Evolutionary conservation across 129 eudicot species (phyloP).

Genomic region (Artemisia tridentata): DNA sequence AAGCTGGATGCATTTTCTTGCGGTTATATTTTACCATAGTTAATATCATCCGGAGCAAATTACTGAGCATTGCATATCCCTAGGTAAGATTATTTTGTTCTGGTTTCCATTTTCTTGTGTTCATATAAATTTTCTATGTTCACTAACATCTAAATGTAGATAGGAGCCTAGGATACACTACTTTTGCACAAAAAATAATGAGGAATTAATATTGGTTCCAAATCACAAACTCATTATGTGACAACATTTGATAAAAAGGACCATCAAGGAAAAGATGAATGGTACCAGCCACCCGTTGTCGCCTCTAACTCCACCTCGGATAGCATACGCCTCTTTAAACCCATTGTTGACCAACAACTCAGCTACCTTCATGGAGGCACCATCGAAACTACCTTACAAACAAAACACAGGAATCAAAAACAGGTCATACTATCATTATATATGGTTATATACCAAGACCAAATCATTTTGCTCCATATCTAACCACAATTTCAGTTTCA

Average conservation of each 20-base stretch:
- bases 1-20: too few relatives aligned
- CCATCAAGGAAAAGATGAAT: constrained; percentile 4
- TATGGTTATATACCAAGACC: neutral
- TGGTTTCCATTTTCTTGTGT: neutral
- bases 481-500: neutral
- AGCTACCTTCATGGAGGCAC: constrained; percentile 78
- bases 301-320: constrained; percentile 85
- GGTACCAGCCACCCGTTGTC: constrained; percentile 88
- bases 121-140: neutral
- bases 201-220: neutral
- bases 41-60: too few relatives aligned
- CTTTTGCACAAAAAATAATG: neutral
- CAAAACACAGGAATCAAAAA: constrained; percentile 48
- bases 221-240: neutral
- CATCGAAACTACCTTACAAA: constrained; percentile 99
- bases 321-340: constrained; percentile 91
- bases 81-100: neutral
- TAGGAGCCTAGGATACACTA: neutral
- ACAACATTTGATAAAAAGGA: neutral
- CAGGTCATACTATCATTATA: constrained; percentile 16
- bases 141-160: constrained; percentile 4
- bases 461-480: neutral
- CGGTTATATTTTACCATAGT: too few relatives aligned
- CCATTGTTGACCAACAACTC: constrained; percentile 81
- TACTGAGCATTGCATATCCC: neutral